Conservation (phyloP, 129 eudicot species). For the Helichrysum umbraculigerum region DNA sequence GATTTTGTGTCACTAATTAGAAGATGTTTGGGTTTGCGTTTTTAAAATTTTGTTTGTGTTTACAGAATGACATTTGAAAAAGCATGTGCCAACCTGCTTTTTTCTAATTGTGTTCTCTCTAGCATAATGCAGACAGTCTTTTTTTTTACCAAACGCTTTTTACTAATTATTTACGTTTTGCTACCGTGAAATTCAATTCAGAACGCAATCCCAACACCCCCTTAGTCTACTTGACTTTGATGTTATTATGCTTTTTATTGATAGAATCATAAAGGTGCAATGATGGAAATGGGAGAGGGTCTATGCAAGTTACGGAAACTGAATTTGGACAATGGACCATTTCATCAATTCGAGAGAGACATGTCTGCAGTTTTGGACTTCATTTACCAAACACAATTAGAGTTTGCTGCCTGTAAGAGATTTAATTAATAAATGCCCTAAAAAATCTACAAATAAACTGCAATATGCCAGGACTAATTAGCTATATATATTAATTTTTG, state of each 20-base stretch:
- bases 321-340: constrained; percentile 73
- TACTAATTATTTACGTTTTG: too few relatives aligned
- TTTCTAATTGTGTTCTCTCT: too few relatives aligned
- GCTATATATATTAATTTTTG: not conserved
- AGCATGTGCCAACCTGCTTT: too few relatives aligned
- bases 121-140: too few relatives aligned
- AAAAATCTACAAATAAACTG: not conserved
- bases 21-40: too few relatives aligned
- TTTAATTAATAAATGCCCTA: not conserved
- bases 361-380: constrained; percentile 75
- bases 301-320: constrained; percentile 78
- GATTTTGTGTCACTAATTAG: not conserved
- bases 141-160: too few relatives aligned
- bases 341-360: constrained; percentile 70
- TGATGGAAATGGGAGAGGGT: constrained; percentile 97
- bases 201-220: not conserved
- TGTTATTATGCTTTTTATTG: not conserved
- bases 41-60: too few relatives aligned
- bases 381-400: constrained; percentile 86
- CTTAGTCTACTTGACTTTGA: not conserved
- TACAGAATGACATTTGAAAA: too few relatives aligned
- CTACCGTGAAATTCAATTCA: too few relatives aligned
- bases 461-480: not conserved
- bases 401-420: constrained; percentile 86
- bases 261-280: constrained; percentile 91